Conservation (phyloP, 306 rosid species). For the Cucurbita argyrosperma region DNA sequence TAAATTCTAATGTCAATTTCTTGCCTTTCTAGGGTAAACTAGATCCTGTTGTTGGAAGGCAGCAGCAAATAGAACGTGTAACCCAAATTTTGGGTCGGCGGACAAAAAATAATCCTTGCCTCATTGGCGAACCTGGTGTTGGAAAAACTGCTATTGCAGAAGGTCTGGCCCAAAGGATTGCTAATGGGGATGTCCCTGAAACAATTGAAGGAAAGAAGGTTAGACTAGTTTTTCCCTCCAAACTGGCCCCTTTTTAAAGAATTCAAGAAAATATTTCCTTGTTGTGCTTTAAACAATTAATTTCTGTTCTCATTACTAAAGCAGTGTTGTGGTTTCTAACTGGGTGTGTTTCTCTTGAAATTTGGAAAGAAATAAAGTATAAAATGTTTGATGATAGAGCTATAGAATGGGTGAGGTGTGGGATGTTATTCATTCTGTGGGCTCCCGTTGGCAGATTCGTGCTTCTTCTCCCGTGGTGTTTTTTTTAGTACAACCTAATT, state of each 20-base stretch:
- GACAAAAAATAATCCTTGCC: slow-evolving; percentile 89
- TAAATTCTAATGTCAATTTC: background rate
- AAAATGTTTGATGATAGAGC: background rate
- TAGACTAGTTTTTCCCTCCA: background rate
- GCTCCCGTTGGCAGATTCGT: background rate
- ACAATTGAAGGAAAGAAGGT: slow-evolving; percentile 97
- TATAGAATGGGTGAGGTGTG: background rate
- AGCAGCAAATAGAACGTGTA: slow-evolving; percentile 82
- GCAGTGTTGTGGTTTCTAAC: background rate
- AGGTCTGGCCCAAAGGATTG: slow-evolving; percentile 91
- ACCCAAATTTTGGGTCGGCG: slow-evolving; percentile 88
- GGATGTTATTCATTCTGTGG: background rate
- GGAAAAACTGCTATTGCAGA: slow-evolving; percentile 97
- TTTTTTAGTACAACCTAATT: background rate
- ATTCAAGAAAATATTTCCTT: background rate
- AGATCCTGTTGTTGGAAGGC: slow-evolving; percentile 97
- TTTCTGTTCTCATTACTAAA: background rate
- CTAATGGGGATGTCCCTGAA: slow-evolving; percentile 92
- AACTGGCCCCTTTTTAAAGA: background rate
- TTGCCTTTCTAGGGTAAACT: slow-evolving; percentile 56
- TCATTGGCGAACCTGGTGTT: slow-evolving; percentile 95
- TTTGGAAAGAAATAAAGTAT: background rate
- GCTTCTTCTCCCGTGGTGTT: background rate
- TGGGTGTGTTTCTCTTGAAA: background rate
- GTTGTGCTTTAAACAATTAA: background rate